These are phyloP conservation scores for Pezicula rhizophila DNA, from an alignment of 2,329 filamentous ascomycete species.

Conservation along the genomic window DNA sequence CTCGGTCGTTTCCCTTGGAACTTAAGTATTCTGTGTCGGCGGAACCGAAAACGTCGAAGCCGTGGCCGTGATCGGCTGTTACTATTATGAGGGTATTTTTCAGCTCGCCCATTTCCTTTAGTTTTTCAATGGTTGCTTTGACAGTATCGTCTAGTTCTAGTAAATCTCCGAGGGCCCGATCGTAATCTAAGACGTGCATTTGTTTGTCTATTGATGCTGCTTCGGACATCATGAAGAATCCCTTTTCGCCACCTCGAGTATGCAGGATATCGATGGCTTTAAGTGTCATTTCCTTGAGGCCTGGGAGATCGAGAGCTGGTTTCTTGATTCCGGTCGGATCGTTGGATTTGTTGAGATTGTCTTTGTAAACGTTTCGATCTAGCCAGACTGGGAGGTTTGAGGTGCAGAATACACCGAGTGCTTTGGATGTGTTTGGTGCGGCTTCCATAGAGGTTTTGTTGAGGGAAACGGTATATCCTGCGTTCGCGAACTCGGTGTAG, in stretches of 20 bases:
- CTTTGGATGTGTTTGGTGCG: slow-evolving; percentile 51
- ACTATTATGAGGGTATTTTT: slow-evolving; percentile 75
- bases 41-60: slow-evolving; percentile 79
- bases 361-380: slow-evolving; percentile 72
- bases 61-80: slow-evolving; percentile 84
- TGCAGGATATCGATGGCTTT: slow-evolving; percentile 80
- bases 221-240: slow-evolving; percentile 85
- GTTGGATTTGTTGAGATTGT: slow-evolving; percentile 63
- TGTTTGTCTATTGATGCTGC: slow-evolving; percentile 84
- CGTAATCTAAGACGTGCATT: slow-evolving; percentile 82
- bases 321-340: slow-evolving; percentile 59
- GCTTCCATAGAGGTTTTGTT: slow-evolving; percentile 67
- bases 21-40: slow-evolving; percentile 75
- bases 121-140: slow-evolving; percentile 65
- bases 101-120: slow-evolving; percentile 58
- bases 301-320: slow-evolving; percentile 68
- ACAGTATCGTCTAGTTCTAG: slow-evolving; percentile 82
- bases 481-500: slow-evolving; percentile 67
- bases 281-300: slow-evolving; percentile 83
- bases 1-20: slow-evolving; percentile 57
- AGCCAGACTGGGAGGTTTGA: slow-evolving; percentile 78
- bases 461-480: slow-evolving; percentile 63
- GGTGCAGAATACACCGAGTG: slow-evolving; percentile 72
- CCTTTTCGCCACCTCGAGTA: slow-evolving; percentile 57
- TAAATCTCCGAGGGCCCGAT: slow-evolving; percentile 77